phyloP scores from a whole-genome alignment of 495 filamentous ascomycete genomes.

The Penicillium maclennaniae region DNA sequence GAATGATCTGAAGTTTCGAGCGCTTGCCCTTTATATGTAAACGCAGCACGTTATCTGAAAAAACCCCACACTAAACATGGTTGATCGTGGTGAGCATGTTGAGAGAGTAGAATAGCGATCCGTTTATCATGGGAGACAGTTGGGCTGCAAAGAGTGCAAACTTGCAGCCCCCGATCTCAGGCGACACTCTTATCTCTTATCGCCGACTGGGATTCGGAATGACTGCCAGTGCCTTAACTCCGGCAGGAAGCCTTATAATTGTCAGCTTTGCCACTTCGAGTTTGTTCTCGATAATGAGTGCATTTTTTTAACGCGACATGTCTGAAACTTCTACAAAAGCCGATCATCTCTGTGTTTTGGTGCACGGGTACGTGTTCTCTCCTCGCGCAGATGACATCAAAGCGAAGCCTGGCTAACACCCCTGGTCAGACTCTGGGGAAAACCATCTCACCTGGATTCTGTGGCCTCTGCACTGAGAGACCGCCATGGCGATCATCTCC shows the following conservation, averaged over 20 bases:
- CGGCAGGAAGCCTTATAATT: background rate
- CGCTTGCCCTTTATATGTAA: background rate
- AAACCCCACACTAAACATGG: no score
- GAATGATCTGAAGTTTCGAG: background rate
- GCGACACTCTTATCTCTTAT: constrained; percentile 6
- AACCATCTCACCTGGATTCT: constrained; percentile 74
- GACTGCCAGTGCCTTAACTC: background rate
- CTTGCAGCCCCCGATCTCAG: background rate
- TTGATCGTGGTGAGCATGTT: background rate
- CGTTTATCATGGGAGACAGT: background rate
- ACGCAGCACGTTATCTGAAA: background rate
- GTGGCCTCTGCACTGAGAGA: constrained; percentile 65
- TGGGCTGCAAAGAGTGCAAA: constrained; percentile 1
- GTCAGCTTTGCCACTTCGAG: background rate
- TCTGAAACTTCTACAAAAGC: constrained; percentile 26
- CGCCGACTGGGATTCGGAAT: background rate
- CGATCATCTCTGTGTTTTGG: constrained; percentile 87
- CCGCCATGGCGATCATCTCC: constrained; percentile 60
- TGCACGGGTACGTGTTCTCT: constrained; percentile 69
- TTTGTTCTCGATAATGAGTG: background rate
- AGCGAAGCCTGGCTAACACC: constrained; percentile 6
- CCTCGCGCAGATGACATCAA: background rate
- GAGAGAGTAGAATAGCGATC: background rate
- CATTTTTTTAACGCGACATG: background rate
- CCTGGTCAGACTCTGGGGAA: constrained; percentile 75